Conservation (phyloP, 139 green algal genomes). For the Micromonas commoda region DNA sequence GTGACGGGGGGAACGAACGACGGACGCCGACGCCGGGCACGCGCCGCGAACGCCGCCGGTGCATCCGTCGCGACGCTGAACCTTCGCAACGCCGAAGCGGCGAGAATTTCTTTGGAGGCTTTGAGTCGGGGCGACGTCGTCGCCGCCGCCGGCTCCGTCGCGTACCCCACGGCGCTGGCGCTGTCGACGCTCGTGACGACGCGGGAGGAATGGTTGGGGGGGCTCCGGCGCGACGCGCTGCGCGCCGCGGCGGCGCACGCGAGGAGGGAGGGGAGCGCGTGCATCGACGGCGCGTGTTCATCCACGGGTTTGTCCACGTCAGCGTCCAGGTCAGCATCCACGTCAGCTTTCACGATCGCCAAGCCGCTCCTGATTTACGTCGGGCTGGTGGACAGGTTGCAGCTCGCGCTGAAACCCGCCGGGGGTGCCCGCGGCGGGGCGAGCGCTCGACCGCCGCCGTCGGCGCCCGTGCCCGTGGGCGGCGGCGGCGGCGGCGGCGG, state of each 20-base stretch:
- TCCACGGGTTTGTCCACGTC: no score
- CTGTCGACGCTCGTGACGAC: slow-evolving; percentile 24
- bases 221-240: slow-evolving; percentile 10
- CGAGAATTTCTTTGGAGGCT: background rate
- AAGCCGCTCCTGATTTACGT: slow-evolving; percentile 30
- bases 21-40: background rate
- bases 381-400: slow-evolving; percentile 37
- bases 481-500: background rate
- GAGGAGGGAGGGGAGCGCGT: background rate
- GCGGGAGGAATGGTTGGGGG: slow-evolving; percentile 17
- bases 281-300: background rate
- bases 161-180: slow-evolving; percentile 1
- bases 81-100: background rate
- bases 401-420: slow-evolving; percentile 30
- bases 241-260: slow-evolving; percentile 12
- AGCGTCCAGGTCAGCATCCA: no score
- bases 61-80: background rate
- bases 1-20: background rate
- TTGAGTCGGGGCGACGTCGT: background rate
- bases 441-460: no score
- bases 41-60: background rate
- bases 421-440: no score
- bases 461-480: no score
- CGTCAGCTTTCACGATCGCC: background rate
- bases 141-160: background rate